Base-by-base conservation (phyloP, 305 asterid genomes). In the Striga hermonthica region DNA sequence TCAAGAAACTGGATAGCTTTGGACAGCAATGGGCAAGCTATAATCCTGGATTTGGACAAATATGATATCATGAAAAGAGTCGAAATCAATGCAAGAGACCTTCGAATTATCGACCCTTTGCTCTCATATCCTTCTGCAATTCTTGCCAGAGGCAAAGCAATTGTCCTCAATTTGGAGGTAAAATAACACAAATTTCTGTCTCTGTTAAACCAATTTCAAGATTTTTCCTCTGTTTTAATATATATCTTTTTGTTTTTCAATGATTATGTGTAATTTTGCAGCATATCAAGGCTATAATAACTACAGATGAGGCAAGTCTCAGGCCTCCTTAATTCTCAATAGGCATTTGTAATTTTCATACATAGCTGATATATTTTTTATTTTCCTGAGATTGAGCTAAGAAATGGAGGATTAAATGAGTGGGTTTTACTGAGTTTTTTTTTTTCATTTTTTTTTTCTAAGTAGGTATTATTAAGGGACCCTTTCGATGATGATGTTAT, bases 241-340 rank as follows among this genome's bases (percentile, higher is more conserved):
- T 28, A 5, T 1, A 10, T 13, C 40, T 57, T 6, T 43, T 38
- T 11, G 43, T 67, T 12, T n/a, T 59, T 7, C 38, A 9, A 3
- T 73, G 31, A 22, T 22, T 22, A 22, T 22, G 31, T 22, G 31
- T 22, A 22, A 22, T 22, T 22, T 22, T 77, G 78, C 90, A 91
- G 97, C 97, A 91, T 64, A 89, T 91, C 75, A 91, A 91, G 76
- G 98, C 98, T 45, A 89, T 91, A 10, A 85, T 91, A 57, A 91
- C 98, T 0, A 69, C 92, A 47, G 86, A 85, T 44, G 89, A 85
- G 98, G 97, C 88, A 31, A 22, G 31, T 22, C 31, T 22, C 31
- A 22, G 31, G 1, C 31, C 31, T 22, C 31, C 2, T 22, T n/a
- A n/a, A n/a, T n/a, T 22, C 31, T 22, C 31, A 22, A 22, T 2